Evolutionary conservation across 1,284 basidiomycete species (phyloP), one percentile per base, ranked within the genome.

Genomic region (Mycosarcoma maydis): DNA sequence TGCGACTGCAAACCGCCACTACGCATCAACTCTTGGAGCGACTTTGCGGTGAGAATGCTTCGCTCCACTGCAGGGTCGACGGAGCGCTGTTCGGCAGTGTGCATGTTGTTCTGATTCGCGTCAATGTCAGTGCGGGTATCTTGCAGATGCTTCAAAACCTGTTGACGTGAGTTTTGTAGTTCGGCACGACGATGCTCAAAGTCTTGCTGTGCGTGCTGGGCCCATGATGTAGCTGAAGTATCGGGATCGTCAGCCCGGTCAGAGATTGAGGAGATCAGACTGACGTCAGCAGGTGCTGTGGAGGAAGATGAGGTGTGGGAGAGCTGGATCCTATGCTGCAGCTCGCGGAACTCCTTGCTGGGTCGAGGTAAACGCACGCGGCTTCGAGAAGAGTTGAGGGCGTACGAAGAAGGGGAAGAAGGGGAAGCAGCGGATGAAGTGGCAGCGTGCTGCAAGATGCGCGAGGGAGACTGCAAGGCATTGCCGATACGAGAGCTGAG

Each of bases 401-500:
- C 37, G 5, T 43, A 43, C 17, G 55, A 44, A 6, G 50, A 51
- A 16, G 67, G 44, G 5, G 48, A 24, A 33, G 47, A 33, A 11
- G 43, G 43, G 10, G 51, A 49, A 16, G 34, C 36, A 2, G 34
- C 16, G 9, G 22, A 11, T 10, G 41, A 29, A 7, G 24, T n/a
- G 10, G 45, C 24, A 10, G 23, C 27, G 4, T 33, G 43, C 20
- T 22, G n/a, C 10, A 49, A 24, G 6, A 30, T 13, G 3, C 20
- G 30, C 3, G 43, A 20, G 19, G 57, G 62, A 19, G 33, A 46
- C 23, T 53, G 57, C 5, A 71, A 46, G 5, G 68, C 61, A 29
- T 42, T 34, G n/a, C 50, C 52, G 49, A 71, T 71, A 22, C 68
- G 61, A 3, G 68, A 61, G 45, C 53, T 66, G 9, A 72, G 51